These are phyloP conservation scores for Beauveria brongniartii DNA, from an alignment of 2,329 filamentous ascomycete genomes.

Conservation along the genomic window DNA sequence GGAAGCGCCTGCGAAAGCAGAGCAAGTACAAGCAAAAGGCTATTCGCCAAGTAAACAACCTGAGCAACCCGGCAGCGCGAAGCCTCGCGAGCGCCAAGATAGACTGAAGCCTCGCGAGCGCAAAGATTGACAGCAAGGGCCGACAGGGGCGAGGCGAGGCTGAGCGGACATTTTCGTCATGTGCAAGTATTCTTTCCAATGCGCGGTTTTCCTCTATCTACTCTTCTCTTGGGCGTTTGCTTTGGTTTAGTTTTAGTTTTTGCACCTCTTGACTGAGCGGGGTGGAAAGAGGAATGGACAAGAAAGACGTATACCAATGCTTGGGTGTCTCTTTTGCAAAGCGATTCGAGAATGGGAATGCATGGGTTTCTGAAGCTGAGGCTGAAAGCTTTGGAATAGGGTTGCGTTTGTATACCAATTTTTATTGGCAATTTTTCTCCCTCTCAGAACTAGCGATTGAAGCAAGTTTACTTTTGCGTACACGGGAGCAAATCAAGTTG, in stretches of 20 bases:
- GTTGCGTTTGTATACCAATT: no score
- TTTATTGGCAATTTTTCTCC: neutral
- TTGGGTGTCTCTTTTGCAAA: neutral
- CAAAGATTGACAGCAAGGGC: no score
- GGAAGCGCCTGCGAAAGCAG: slow-evolving; percentile 83
- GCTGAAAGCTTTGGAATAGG: neutral
- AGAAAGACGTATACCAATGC: neutral
- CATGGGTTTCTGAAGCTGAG: neutral
- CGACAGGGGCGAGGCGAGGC: neutral
- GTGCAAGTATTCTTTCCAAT: neutral
- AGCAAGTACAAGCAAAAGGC: slow-evolving; percentile 65
- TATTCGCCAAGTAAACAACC: slow-evolving; percentile 71
- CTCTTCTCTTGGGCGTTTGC: neutral
- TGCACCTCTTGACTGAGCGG: neutral
- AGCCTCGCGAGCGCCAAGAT: slow-evolving; percentile 67
- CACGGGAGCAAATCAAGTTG: neutral
- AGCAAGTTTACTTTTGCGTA: neutral
- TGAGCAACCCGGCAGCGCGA: slow-evolving; percentile 59
- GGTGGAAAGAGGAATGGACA: neutral
- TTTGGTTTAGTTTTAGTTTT: neutral
- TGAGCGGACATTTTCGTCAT: neutral
- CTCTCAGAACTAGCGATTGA: neutral
- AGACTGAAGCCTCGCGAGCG: slow-evolving; percentile 39
- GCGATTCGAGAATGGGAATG: neutral
- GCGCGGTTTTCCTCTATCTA: neutral